A percentile compares a stretch with the other conserved stretches of the same genome.
Evolutionary conservation across 345 rosid species (phyloP).

Genomic region (Citrus mangshanensis): DNA sequence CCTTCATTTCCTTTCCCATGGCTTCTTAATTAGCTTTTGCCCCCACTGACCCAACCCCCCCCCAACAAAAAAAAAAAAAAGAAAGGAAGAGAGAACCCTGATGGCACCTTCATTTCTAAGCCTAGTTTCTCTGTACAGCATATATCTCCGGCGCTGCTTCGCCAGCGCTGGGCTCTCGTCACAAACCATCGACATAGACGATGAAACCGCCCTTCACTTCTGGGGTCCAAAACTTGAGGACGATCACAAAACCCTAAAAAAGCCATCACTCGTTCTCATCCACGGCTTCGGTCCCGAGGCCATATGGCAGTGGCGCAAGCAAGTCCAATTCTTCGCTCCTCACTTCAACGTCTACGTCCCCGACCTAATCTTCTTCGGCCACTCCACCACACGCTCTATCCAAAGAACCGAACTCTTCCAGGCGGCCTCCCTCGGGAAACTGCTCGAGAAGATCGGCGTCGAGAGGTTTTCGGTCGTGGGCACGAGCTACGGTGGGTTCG

Average conservation of each 20-base stretch:
- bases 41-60: too few species aligned
- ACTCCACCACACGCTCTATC: constrained; percentile 49
- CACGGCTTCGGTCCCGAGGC: constrained; percentile 88
- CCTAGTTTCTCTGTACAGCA: constrained; percentile 49
- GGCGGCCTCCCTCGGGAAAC: constrained; percentile 52
- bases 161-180: constrained; percentile 55
- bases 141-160: constrained; percentile 76
- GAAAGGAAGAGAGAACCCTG: not conserved
- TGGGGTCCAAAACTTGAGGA: constrained; percentile 55
- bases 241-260: not conserved
- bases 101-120: constrained; percentile 59
- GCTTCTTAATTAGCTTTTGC: too few species aligned
- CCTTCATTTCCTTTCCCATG: too few species aligned
- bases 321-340: constrained; percentile 59
- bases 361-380: constrained; percentile 74
- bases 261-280: constrained; percentile 56
- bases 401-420: constrained; percentile 77
- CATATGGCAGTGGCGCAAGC: constrained; percentile 80
- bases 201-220: constrained; percentile 59
- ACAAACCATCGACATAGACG: constrained; percentile 38
- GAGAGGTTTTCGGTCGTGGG: constrained; percentile 55
- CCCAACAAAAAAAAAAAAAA: fast-evolving
- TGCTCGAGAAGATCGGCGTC: constrained; percentile 49
- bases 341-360: constrained; percentile 62
- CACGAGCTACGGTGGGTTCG: constrained; percentile 93